Evolutionary conservation across 179 eudicot genomes (phyloP), one percentile per base, ranked within the genome.

Genomic region (Spinacia oleracea): DNA sequence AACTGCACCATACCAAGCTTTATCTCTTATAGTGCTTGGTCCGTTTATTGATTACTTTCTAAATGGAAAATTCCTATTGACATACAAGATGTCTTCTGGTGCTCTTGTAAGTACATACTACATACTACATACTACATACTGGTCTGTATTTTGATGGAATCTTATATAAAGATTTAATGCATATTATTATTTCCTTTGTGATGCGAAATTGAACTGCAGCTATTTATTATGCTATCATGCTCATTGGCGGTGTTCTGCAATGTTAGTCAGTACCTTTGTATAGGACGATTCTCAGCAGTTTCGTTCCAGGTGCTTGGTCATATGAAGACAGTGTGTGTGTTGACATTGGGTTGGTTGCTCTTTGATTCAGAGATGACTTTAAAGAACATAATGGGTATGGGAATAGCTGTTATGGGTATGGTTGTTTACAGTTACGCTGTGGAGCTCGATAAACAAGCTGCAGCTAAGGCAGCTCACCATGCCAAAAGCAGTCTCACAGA

Each of bases 1-100:
- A 81, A 91, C 96, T n/a, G 92, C 96, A 76, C 96, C 93, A 6
- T 87, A 88, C 74, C 96, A 91, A 79, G 91, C 93, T 46, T 43
- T 85, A 29, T 91, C 96, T 80, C 93, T 91, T 59, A 85, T 90
- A 35, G 63, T 87, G 82, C 71, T 91, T 63, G 96, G 96, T 78
- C 96, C 96, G 38, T 79, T 91, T 50, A 48, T 89, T 29, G 93
- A 91, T 85, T 90, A 87, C 79, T 86, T 60, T 83, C 91, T 91
- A 8, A 82, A 78, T 66, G 90, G 89, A 60, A 87, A 81, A 35
- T 80, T 84, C 62, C 78, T 91, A 76, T 58, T 70, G 50, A 79
- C 79, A 64, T 91, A 89, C 87, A 86, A 81, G 74, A 51, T 86
- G 77, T 75, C 89, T 70, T 42, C 78, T 62, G 93, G 90, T 70